A percentile compares a stretch with the other conserved stretches of the same genome.
Conservation (phyloP, 2,329 filamentous ascomycete species). For the Colletotrichum musae region DNA sequence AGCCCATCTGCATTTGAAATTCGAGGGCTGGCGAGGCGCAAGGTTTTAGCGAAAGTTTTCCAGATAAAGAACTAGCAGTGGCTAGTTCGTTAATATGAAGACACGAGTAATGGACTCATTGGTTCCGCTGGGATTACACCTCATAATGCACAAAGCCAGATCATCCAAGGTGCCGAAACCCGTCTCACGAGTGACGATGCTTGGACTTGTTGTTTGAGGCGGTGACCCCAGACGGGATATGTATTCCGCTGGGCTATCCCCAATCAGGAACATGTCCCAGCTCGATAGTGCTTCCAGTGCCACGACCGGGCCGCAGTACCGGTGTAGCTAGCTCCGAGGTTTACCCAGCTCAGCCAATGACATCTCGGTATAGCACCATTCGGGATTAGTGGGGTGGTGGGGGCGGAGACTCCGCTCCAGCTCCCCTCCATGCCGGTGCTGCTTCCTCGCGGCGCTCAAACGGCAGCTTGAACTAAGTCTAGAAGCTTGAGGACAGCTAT, state of each 20-base stretch:
- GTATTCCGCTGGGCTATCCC: not conserved
- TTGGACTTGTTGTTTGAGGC: not conserved
- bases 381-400: not conserved
- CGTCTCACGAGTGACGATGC: too few species aligned
- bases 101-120: not conserved
- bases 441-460: not conserved
- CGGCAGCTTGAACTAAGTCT: not conserved
- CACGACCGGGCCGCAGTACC: not conserved
- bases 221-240: not conserved
- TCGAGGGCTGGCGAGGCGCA: slow-evolving; percentile 10
- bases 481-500: not conserved
- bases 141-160: not conserved
- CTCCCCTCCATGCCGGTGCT: not conserved
- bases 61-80: not conserved
- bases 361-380: not conserved
- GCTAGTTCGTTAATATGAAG: slow-evolving; percentile 3
- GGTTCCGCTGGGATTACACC: not conserved
- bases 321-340: not conserved
- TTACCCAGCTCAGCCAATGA: not conserved
- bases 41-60: not conserved
- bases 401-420: slow-evolving; percentile 20
- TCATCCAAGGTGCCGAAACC: not conserved
- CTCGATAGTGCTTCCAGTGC: too few species aligned
- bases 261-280: not conserved
- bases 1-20: not conserved